Conservation (phyloP, 2,329 filamentous ascomycete species). For the Zasmidium citrigriseum region DNA sequence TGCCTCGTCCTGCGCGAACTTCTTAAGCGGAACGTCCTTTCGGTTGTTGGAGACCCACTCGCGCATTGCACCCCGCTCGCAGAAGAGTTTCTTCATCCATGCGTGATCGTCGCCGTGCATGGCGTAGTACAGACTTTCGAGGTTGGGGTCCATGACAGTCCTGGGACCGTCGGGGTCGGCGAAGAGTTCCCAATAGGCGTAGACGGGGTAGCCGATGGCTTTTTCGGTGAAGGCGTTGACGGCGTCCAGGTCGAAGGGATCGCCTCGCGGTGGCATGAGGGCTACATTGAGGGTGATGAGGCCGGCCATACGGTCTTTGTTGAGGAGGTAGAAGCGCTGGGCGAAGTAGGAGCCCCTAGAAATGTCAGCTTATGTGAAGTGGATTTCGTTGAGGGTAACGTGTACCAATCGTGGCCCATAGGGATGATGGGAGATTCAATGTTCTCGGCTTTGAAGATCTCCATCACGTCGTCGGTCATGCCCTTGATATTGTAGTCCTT, state of each 20-base stretch:
- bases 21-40: slow-evolving; percentile 31
- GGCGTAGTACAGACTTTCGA: slow-evolving; percentile 24
- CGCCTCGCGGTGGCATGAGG: slow-evolving; percentile 40
- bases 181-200: slow-evolving; percentile 46
- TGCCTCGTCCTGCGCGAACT: slow-evolving; percentile 36
- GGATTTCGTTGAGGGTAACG: too few species aligned
- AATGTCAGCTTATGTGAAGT: neutral
- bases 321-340: slow-evolving; percentile 45
- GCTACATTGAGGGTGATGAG: slow-evolving; percentile 46
- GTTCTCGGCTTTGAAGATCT: slow-evolving; percentile 44
- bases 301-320: slow-evolving; percentile 42
- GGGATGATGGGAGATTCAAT: slow-evolving; percentile 22
- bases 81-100: slow-evolving; percentile 40
- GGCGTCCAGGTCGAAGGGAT: slow-evolving; percentile 41
- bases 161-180: slow-evolving; percentile 38
- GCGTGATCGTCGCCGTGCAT: slow-evolving; percentile 24
- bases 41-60: slow-evolving; percentile 22
- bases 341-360: slow-evolving; percentile 41
- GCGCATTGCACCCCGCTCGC: slow-evolving; percentile 38
- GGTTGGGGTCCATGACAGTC: slow-evolving; percentile 34
- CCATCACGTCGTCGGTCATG: slow-evolving; percentile 40
- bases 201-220: slow-evolving; percentile 39
- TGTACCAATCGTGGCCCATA: slow-evolving; percentile 23
- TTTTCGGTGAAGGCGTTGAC: slow-evolving; percentile 36
- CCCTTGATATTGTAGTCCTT: slow-evolving; percentile 39